Evolutionary conservation across 31 red algal genomes (phyloP), one percentile per base, ranked within the genome.

Genomic region (Asparagopsis taxiformis): DNA sequence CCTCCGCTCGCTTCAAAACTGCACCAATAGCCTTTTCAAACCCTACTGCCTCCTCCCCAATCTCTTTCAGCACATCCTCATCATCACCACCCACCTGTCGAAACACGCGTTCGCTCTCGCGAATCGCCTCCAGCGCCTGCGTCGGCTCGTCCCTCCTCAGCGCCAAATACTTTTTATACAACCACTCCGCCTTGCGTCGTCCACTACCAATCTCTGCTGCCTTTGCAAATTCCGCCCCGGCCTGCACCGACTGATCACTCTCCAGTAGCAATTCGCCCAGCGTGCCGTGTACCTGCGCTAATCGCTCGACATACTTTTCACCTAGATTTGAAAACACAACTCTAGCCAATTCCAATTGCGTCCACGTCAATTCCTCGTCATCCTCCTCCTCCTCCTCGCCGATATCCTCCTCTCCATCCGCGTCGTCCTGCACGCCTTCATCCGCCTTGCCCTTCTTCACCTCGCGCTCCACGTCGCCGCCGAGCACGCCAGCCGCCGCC

Each of bases 331-430:
- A 34, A 4, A 80, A 68, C 51, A 53, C 49, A 30, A 80, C 62
- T 6, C 75, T 43, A 11, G 62, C 63, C 9, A 58, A 59, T 51
- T 80, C 75, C 23, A 80, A 51, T 39, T 80, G 75, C 62, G 75
- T 80, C 75, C 75, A 80, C 0, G 75, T 58, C 23, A 67, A 25
- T 36, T 80, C 60, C 51, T 80, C 62, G 7, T 68, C 32, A 55
- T n/a, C n/a, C n/a, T n/a, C n/a, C n/a, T 80, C 75, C 10, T 80
- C 75, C 62, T 80, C 75, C 1, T 80, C 75, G 49, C 34, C 68
- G 0, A 36, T 22, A 33, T 54, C 68, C 51, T 72, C 51, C 39
- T 51, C 59, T 1, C 31, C 73, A 25, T 4, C 59, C 3, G 28
- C 31, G 3, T 65, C 73, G 15, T 48, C 59, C 8, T 67, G 49